Conservation (phyloP, 192 early-diverging fungal species). For the Phlyctochytrium planicorne region DNA sequence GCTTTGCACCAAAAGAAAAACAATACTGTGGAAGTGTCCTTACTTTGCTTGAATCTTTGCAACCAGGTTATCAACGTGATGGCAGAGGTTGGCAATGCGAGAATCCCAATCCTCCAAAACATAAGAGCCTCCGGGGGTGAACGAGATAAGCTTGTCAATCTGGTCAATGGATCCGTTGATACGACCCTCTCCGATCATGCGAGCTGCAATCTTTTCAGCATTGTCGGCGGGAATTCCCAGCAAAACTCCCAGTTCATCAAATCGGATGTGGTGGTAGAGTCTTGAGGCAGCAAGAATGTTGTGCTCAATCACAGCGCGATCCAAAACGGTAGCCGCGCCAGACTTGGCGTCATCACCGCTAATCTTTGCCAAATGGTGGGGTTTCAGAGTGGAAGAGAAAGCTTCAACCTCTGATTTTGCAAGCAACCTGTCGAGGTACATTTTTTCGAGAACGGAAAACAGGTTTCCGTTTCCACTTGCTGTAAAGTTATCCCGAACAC, state of each 20-base stretch:
- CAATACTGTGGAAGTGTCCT: background rate
- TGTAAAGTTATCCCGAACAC: slow-evolving; percentile 70
- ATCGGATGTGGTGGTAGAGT: slow-evolving; percentile 90
- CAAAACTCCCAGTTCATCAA: slow-evolving; percentile 78
- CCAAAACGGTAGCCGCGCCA: slow-evolving; percentile 69
- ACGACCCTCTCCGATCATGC: slow-evolving; percentile 89
- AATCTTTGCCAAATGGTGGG: slow-evolving; percentile 76
- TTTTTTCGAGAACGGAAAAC: slow-evolving; percentile 82
- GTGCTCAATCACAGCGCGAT: slow-evolving; percentile 93
- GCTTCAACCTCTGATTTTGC: slow-evolving; percentile 74
- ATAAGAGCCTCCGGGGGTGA: slow-evolving; percentile 32
- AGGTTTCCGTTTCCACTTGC: slow-evolving; percentile 28
- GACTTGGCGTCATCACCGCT: slow-evolving; percentile 41
- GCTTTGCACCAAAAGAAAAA: background rate
- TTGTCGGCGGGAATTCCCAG: slow-evolving; percentile 74
- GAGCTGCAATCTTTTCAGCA: slow-evolving; percentile 80
- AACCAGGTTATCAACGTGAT: slow-evolving; percentile 49
- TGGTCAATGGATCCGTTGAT: slow-evolving; percentile 92
- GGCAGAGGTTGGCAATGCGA: slow-evolving; percentile 48
- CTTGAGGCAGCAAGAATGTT: slow-evolving; percentile 84
- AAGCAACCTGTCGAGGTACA: slow-evolving; percentile 89
- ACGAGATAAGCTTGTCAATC: slow-evolving; percentile 80
- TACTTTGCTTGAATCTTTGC: slow-evolving; percentile 19
- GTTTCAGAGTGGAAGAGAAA: slow-evolving; percentile 69
- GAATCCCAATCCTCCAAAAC: slow-evolving; percentile 39